Base-by-base conservation (phyloP, 306 rosid genomes). In the Begonia fuchsioides region DNA sequence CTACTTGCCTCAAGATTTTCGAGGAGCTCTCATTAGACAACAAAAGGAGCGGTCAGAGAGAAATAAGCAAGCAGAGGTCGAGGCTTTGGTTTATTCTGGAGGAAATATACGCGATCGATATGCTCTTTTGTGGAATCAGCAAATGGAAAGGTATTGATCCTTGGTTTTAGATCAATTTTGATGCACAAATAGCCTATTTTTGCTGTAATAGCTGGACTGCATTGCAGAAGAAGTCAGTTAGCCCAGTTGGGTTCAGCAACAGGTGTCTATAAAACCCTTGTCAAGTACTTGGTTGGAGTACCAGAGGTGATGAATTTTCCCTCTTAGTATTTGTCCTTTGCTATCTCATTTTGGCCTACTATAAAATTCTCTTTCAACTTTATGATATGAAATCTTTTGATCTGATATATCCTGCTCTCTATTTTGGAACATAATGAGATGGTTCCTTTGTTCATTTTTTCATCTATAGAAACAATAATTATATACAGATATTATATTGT, bases 1-100 rank as follows among this genome's bases (percentile, higher is more conserved):
- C 10, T 90, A 90, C 80, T 77, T 90, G 65, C 97, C 97, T 56
- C 97, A 90, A 77, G 97, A 84, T 73, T 90, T 90, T 65, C 94
- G 97, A 48, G 95, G 97, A 61, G 76, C 92, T 8, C 81, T 90
- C 15, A 73, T 90, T 47, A 81, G 79, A 65, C 94, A 72, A 67
- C 97, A 90, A 68, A 74, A 93, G 44, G 97, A 90, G 38, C 84
- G 97, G 43, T 90, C 95, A 0, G 97, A 90, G 76, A 84, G 97
- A 74, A 90, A 81, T 73, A 90, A 73, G 75, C 94, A 81, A 63
- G 95, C 94, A 8, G 92, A 70, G 75, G 73, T 90, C 43, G 94
- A 90, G 17, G 68, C 94, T 63, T 54, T 90, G 77, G 72, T 79
- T 39, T 74, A 54, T 73, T 80, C 97, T 57, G 95, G 95, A 51